Evolutionary conservation across 2,329 filamentous ascomycete genomes (phyloP).

Genomic region (Zymoseptoria ardabiliae): DNA sequence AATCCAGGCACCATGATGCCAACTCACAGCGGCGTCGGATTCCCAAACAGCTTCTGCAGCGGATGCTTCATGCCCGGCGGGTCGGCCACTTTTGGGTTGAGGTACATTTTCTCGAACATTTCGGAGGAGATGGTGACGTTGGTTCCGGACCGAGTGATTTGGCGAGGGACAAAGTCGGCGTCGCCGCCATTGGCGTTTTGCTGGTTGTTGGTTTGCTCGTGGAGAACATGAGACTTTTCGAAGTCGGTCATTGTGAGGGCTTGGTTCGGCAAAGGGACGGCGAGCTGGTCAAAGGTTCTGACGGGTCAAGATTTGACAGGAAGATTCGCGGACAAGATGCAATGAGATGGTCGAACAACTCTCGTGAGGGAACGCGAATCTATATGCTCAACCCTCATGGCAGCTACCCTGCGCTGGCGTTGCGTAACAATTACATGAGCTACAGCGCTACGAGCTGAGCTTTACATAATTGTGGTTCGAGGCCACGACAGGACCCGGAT

Average conservation of each 20-base stretch:
- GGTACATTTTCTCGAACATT: slow-evolving; percentile 17
- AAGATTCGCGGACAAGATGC: background rate
- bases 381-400: too few species aligned
- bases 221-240: background rate
- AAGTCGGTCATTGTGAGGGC: background rate
- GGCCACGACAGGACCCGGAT: too few species aligned
- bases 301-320: background rate
- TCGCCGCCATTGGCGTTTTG: background rate
- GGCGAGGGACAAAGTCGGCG: too few species aligned
- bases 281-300: background rate
- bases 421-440: too few species aligned
- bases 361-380: too few species aligned
- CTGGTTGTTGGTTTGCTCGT: background rate
- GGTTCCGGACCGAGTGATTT: background rate
- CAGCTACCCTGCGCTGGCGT: too few species aligned
- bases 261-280: background rate
- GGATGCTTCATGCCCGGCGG: slow-evolving; percentile 14
- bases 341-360: too few species aligned
- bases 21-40: slow-evolving; percentile 15
- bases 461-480: too few species aligned
- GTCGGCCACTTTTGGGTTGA: slow-evolving; percentile 14
- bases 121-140: slow-evolving; percentile 18
- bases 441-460: too few species aligned
- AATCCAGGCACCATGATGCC: background rate
- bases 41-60: slow-evolving; percentile 17